Base-by-base conservation (phyloP, 2,329 filamentous ascomycete species). In the Phoma sp. region DNA sequence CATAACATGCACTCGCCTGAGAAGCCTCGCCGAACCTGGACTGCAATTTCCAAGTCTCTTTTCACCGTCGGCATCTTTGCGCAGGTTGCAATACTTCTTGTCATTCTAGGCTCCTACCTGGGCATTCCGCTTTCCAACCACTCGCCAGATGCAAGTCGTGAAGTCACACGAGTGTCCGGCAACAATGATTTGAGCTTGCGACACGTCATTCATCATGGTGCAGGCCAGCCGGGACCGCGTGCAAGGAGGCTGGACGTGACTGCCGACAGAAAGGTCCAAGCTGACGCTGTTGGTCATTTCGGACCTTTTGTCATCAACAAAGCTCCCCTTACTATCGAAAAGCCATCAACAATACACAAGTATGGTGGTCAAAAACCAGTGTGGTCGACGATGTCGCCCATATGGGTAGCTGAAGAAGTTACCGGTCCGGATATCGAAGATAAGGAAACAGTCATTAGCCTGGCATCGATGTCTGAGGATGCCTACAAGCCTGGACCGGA, bases 391-490 rank as follows among this genome's bases (percentile, higher is more conserved):
- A 69, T 71, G 53, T 71, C 71, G 7, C 61, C 69, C 10, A 53
- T 67, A 28, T 73, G 69, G 68, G 48, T 65, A 14, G 61, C 66
- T 5, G 62, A 73, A 45, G 63, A 72, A 30, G 50, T 72, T 11
- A 54, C 57, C 12, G 72, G 67, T 18, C 72, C 72, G 2, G 64
- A 73, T 49, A 59, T 74, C 7, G 58, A 61, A 49, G 69, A 73
- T 45, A 74, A 73, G 50, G 62, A 67, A 20, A 73, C 71, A 2
- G 40, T 73, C 21, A 59, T 74, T 43, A 70, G 65, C 38, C 68
- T 74, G 42, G 72, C 72, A 20, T 67, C 66, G 34, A 74, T 74
- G 71, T 72, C 71, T 11, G 71, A 74, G 42, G 66, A 74, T 53
- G 72, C 72, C 17, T 73, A 74, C 52, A 73, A 73, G 40, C 63